Evolutionary conservation across 768 basidiomycete genomes (phyloP), one percentile per base, ranked within the genome.

Genomic region (Pisolithus sp.): DNA sequence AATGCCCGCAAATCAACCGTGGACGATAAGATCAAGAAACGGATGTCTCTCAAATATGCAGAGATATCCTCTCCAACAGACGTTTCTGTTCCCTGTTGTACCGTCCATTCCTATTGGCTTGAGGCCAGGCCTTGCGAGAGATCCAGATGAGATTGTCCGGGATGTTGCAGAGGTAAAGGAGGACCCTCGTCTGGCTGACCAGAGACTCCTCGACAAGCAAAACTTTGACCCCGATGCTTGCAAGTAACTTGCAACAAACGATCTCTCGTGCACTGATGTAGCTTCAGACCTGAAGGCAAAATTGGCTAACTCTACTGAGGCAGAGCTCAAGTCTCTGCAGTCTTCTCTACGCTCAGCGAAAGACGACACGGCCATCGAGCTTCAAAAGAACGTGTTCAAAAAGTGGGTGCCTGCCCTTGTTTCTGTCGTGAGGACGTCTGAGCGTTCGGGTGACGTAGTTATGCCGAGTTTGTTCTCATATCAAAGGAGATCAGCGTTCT

Each of bases 401-500:
- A 93, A 96, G 93, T 67, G 23, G 17, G 62, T 31, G 7, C 18
- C 28, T 40, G n/a, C n/a, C 7, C 15, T 30, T 17, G 10, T 6
- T 31, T 24, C 31, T 23, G 34, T 31, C 40, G 43, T 41, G 15
- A 30, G 2, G 12, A 18, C n/a, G 1, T 24, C 46, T 70, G 53
- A 61, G 41, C 23, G 39, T 13, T 26, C 26, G 26, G 26, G 26
- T 4, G 34, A 34, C 51, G 17, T 61, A 98, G 95, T 70, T 98
- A 98, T 63, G 89, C 93, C 43, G 93, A 98, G 66, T 98, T 98
- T 64, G 90, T 99, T 24, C 77, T 87, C 50, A 90, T 99, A 20
- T 96, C 96, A 4, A 98, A 98, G 64, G 96, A 98, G 70, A 95
- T 99, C 49, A 86, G 89, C 24, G 86, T 89, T 1, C 80, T 99